Percentiles rank a stretch among this genome's conserved stretches.
These are phyloP conservation scores for Xylaria sp. DNA, from an alignment of 2,329 filamentous ascomycete species.

Conservation along the genomic window DNA sequence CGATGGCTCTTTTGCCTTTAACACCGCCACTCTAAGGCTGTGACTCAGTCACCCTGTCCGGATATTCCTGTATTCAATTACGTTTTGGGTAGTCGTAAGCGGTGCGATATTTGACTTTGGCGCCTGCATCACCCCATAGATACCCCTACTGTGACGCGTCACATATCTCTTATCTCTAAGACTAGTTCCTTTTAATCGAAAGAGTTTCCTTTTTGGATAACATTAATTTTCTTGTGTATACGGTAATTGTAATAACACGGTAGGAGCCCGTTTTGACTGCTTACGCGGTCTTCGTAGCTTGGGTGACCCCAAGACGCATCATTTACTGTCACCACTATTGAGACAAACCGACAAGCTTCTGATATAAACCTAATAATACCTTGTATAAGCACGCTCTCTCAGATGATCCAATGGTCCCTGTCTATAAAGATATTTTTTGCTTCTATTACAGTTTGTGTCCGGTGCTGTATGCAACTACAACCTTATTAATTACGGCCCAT, in stretches of 20 bases:
- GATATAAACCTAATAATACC: no score
- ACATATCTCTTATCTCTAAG: not conserved
- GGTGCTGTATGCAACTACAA: no score
- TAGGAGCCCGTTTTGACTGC: not conserved
- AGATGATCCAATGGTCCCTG: no score
- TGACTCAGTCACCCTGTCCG: not conserved
- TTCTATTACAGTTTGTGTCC: no score
- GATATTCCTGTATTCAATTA: not conserved
- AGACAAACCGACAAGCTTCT: no score
- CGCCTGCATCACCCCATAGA: slow-evolving; percentile 9
- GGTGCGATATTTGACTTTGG: not conserved
- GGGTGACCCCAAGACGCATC: no score
- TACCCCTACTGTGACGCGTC: slow-evolving; percentile 14
- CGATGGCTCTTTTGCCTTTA: slow-evolving; percentile 85
- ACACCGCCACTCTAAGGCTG: not conserved
- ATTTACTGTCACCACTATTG: no score
- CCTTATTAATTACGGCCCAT: no score
- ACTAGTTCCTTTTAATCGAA: slow-evolving; percentile 19
- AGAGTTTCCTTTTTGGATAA: slow-evolving; percentile 7
- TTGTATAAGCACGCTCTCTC: no score
- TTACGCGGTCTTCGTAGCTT: no score
- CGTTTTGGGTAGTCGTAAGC: not conserved
- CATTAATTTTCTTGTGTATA: not conserved
- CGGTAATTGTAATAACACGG: no score
- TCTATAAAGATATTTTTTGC: no score